Evolutionary conservation across 1,139 yeast species (phyloP), one percentile per base, ranked within the genome.

Genomic region (Zygotorulaspora mrakii): DNA sequence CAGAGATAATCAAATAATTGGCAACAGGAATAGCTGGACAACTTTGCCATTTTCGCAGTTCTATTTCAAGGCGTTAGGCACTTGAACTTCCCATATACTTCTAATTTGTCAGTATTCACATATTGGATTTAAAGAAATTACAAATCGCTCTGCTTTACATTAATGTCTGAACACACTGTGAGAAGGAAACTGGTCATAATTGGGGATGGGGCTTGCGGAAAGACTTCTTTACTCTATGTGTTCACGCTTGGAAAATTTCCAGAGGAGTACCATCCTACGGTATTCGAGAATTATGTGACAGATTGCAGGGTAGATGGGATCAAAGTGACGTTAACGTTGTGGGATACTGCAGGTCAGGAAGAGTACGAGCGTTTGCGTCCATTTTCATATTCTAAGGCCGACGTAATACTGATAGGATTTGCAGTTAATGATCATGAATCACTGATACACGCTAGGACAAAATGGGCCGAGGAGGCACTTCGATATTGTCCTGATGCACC

Each of bases 291-390:
- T 62, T 88, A 89, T 61, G 95, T 87, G 17, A 86, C 96, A 2
- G 95, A 86, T 57, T 86, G 96, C 60, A 70, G 95, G 40, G 94
- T 87, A 21, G 96, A 87, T 57, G 96, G 96, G 10, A 87, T 87
- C 53, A 81, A 91, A 9, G 94, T 89, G 2, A 86, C 88, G 50
- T 66, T 89, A 45, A 94, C 95, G 1, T 66, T 89, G 26, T 89
- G 97, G 96, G 96, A 89, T 62, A 89, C 96, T 3, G 96, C 96
- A 1, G 96, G 96, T 4, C 96, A 88, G 65, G 96, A 88, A 68
- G 96, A 82, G 59, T 82, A 82, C 57, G 89, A 82, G 54, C 61
- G 91, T 48, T 67, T 82, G 44, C 69, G 91, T 50, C 89, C 89
- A 0, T 66, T 82, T 47, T 79, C 87, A 33, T 83, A 83, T 54